phyloP scores from a whole-genome alignment of 2,329 filamentous ascomycete species.

The Pyrenochaeta sp. region DNA sequence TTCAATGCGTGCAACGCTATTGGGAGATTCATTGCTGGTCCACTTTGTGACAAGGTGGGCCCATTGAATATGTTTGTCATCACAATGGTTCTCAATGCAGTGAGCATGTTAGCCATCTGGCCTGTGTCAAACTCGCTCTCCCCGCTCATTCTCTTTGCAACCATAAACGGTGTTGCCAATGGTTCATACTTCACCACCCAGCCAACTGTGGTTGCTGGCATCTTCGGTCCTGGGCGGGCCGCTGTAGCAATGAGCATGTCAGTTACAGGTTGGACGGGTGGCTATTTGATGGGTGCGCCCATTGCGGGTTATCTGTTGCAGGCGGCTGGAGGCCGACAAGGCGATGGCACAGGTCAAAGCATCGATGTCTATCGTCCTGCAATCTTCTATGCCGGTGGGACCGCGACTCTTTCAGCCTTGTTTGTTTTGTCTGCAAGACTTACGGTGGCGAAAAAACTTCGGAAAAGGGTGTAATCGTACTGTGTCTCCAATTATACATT shows the following conservation, averaged over 20 bases:
- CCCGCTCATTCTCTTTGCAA: slow-evolving; percentile 35
- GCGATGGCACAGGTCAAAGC: slow-evolving; percentile 11
- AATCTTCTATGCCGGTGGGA: slow-evolving; percentile 40
- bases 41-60: slow-evolving; percentile 38
- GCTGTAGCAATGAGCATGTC: slow-evolving; percentile 38
- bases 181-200: slow-evolving; percentile 38
- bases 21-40: slow-evolving; percentile 34
- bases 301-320: slow-evolving; percentile 37
- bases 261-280: slow-evolving; percentile 34
- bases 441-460: slow-evolving; percentile 24
- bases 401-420: slow-evolving; percentile 26
- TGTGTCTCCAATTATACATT: not conserved
- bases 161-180: slow-evolving; percentile 40
- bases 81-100: slow-evolving; percentile 33
- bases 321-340: slow-evolving; percentile 28
- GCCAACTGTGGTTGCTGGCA: slow-evolving; percentile 37
- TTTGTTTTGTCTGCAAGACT: slow-evolving; percentile 32
- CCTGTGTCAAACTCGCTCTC: slow-evolving; percentile 33
- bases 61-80: slow-evolving; percentile 42
- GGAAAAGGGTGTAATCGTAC: slow-evolving; percentile 23
- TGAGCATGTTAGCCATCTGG: slow-evolving; percentile 42
- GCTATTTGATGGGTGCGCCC: slow-evolving; percentile 38
- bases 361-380: slow-evolving; percentile 36
- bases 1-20: slow-evolving; percentile 42
- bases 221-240: slow-evolving; percentile 37